These are phyloP conservation scores for Trichomonas vaginalis DNA, from an alignment of 208 protist species.

Conservation along the genomic window DNA sequence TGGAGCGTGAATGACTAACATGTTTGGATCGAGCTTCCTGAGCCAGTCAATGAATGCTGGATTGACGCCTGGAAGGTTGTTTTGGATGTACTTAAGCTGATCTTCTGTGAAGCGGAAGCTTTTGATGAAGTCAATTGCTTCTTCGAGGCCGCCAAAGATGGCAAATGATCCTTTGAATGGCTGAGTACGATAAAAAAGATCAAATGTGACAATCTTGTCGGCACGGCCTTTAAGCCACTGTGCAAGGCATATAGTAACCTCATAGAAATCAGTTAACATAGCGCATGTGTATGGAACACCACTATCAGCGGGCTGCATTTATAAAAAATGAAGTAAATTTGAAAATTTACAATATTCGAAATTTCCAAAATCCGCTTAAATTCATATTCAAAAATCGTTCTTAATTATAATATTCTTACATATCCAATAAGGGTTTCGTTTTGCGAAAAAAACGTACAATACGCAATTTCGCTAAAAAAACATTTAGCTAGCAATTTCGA, in stretches of 20 bases:
- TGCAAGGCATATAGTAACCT: background rate
- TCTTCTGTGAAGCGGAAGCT: slow-evolving; percentile 24
- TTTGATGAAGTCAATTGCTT: slow-evolving; percentile 25
- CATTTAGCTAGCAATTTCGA: too few species aligned
- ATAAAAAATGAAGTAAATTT: too few species aligned
- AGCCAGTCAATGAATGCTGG: slow-evolving; percentile 19
- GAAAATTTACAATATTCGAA: too few species aligned
- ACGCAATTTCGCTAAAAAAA: too few species aligned
- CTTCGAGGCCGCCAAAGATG: slow-evolving; percentile 29
- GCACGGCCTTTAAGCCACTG: background rate
- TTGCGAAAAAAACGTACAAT: too few species aligned
- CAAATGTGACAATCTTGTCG: background rate
- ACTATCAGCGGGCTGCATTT: background rate
- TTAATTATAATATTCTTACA: too few species aligned
- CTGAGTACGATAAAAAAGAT: background rate
- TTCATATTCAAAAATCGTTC: too few species aligned
- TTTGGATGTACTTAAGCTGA: slow-evolving; percentile 4
- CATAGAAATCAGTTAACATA: background rate
- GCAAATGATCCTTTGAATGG: slow-evolving; percentile 24
- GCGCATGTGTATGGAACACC: background rate
- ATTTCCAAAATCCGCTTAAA: too few species aligned
- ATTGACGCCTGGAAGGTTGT: background rate
- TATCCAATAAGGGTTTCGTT: too few species aligned
- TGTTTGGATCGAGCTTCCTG: slow-evolving; percentile 16
- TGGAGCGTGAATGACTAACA: slow-evolving; percentile 27